Conservation (phyloP, 768 basidiomycete species). For the Leccinum olivaceopallidum region DNA sequence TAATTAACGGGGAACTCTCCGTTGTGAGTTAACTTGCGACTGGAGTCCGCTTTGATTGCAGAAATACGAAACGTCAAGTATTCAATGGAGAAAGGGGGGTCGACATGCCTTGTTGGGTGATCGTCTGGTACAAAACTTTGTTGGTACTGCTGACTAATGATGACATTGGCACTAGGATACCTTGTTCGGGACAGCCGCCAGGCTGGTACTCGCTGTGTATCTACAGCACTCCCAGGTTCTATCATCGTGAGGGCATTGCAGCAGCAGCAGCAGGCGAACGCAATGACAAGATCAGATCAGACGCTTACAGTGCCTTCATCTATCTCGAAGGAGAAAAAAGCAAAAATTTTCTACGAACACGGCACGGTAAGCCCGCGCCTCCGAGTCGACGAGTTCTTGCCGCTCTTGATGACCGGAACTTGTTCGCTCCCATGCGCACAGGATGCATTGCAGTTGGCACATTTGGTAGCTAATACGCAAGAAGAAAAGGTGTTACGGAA, state of each 20-base stretch:
- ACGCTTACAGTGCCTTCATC: constrained; percentile 22
- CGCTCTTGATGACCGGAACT: constrained; percentile 24
- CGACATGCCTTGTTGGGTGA: constrained; percentile 23
- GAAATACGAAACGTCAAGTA: constrained; percentile 13
- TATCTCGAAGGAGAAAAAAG: constrained; percentile 28
- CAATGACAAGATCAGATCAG: constrained; percentile 32
- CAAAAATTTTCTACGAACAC: constrained; percentile 33
- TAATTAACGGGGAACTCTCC: constrained; percentile 31
- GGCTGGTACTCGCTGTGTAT: not conserved
- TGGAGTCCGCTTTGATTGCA: constrained; percentile 9
- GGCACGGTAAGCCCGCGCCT: constrained; percentile 30
- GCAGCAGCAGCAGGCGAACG: constrained; percentile 4
- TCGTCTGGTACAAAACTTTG: constrained; percentile 16
- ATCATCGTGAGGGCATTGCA: constrained; percentile 17
- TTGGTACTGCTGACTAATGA: constrained; percentile 24
- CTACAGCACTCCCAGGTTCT: constrained; percentile 16
- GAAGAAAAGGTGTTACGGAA: constrained; percentile 46
- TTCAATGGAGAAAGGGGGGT: constrained; percentile 8
- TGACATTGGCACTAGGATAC: not conserved
- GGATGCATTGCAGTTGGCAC: constrained; percentile 51
- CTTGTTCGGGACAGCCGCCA: not conserved
- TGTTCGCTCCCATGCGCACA: constrained; percentile 26
- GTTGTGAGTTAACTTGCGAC: constrained; percentile 8
- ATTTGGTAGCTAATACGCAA: constrained; percentile 44
- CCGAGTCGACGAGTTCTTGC: constrained; percentile 10